A percentile compares a stretch with the other conserved stretches of the same genome.
These are phyloP conservation scores for Entrophospora sp. DNA, from an alignment of 192 early-diverging fungal species.

Conservation along the genomic window DNA sequence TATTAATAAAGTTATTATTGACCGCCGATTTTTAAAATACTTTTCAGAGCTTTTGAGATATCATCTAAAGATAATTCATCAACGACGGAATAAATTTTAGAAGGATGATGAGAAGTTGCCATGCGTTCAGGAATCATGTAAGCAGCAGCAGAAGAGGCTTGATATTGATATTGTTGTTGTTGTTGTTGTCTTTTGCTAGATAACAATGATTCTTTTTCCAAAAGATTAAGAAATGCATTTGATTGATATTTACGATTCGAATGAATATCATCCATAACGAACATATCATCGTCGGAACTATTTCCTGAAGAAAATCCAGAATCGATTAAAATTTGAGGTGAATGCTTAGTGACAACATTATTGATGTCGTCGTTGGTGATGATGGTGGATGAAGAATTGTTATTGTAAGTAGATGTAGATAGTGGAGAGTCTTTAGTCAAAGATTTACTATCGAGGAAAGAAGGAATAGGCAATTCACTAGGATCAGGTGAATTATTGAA, in stretches of 20 bases:
- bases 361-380: too few species aligned
- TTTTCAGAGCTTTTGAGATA: slow-evolving; percentile 39
- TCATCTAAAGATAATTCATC: slow-evolving; percentile 31
- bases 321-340: neutral
- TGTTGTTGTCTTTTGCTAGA: neutral
- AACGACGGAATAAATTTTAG: slow-evolving; percentile 9
- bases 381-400: too few species aligned
- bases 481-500: slow-evolving; percentile 52
- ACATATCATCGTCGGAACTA: slow-evolving; percentile 16
- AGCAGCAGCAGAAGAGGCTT: neutral
- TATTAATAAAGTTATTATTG: slow-evolving; percentile 14
- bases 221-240: neutral
- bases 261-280: slow-evolving; percentile 21
- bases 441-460: slow-evolving; percentile 24
- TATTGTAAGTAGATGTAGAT: too few species aligned
- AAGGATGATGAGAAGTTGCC: slow-evolving; percentile 32
- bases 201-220: too few species aligned
- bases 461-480: slow-evolving; percentile 42
- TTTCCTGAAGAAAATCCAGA: neutral
- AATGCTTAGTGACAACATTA: neutral
- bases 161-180: slow-evolving; percentile 6
- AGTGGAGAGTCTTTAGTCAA: slow-evolving; percentile 19
- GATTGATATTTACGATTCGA: neutral
- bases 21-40: slow-evolving; percentile 41
- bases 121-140: slow-evolving; percentile 37